Evolutionary conservation across 2,329 filamentous ascomycete species (phyloP).

Genomic region (Exophiala oligosperma): DNA sequence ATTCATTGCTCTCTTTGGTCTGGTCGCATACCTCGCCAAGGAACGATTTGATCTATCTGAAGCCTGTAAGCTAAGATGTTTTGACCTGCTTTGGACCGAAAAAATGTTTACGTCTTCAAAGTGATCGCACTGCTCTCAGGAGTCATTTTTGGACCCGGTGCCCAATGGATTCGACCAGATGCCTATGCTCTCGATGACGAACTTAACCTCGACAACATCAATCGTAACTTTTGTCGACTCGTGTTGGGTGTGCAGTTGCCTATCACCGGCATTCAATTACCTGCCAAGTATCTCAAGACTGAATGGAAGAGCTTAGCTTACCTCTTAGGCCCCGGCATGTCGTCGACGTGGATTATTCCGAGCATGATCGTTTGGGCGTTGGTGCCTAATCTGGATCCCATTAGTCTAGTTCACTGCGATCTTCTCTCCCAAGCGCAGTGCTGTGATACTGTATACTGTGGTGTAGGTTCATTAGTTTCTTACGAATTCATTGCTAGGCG

Average conservation of each 20-base stretch:
- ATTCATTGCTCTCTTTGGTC: constrained; percentile 83
- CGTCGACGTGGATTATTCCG: constrained; percentile 80
- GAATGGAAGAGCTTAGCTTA: constrained; percentile 75
- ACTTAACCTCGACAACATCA: constrained; percentile 67
- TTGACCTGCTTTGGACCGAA: not conserved
- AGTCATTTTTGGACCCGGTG: constrained; percentile 72
- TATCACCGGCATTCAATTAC: constrained; percentile 81
- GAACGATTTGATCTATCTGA: constrained; percentile 89
- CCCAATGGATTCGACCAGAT: constrained; percentile 71
- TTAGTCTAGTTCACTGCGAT: no score
- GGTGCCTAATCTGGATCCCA: constrained; percentile 59
- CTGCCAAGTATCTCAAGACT: constrained; percentile 72
- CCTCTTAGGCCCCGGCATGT: constrained; percentile 80
- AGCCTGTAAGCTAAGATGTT: constrained; percentile 62
- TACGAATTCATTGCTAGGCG: no score
- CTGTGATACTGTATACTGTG: no score
- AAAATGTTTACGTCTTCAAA: constrained; percentile 36
- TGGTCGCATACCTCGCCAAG: constrained; percentile 88
- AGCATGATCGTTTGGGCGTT: constrained; percentile 74
- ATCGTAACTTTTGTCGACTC: constrained; percentile 78
- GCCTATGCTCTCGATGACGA: constrained; percentile 66
- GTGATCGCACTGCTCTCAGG: constrained; percentile 82
- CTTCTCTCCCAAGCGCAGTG: no score
- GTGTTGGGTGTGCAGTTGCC: constrained; percentile 88
- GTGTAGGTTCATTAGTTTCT: no score